Evolutionary conservation across 2,329 filamentous ascomycete genomes (phyloP), one percentile per base, ranked within the genome.

Genomic region (Fusarium dlaminii): DNA sequence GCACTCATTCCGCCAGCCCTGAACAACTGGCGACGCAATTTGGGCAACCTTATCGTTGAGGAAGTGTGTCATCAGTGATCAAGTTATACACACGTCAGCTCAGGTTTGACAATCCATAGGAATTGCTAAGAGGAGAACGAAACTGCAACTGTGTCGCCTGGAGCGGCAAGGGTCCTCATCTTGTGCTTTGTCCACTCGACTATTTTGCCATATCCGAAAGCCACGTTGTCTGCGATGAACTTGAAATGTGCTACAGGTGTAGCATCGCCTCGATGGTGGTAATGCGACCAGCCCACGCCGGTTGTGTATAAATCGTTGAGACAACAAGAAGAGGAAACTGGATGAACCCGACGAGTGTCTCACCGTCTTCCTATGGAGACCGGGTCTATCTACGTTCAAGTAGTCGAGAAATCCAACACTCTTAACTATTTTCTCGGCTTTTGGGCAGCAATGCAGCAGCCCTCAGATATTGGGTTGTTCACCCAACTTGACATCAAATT

Each of bases 381-480:
- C 42, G 32, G 51, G 68, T 48, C 43, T 42, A 43, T 48, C 57
- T 60, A 60, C 40, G 59, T 37, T 75, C 65, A 72, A 66, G 59
- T 29, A 52, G 40, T 20, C 22, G 34, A 42, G 10, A 69, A 10
- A n/a, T n/a, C 17, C 39, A 63, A n/a, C 20, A 24, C 34, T 58
- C 36, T 55, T 45, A 40, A 30, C 14, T 51, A 29, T 55, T 58
- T 46, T 24, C 59, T 54, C 29, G 30, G 18, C 42, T 14, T 39
- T 72, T 72, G 73, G 73, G 70, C 67, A 74, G 67, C 67, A 76
- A 76, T 62, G 70, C 63, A 70, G 45, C 32, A 57, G 39, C 40
- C 29, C 39, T 58, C 30, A 45, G n/a, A 49, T 40, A 17, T 40
- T 39, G 15, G n/a, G 32, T 42, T 64, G 45, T 58, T 46, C 24